Conservation (phyloP, 192 early-diverging fungal species). For the Obelidium mucronatum region DNA sequence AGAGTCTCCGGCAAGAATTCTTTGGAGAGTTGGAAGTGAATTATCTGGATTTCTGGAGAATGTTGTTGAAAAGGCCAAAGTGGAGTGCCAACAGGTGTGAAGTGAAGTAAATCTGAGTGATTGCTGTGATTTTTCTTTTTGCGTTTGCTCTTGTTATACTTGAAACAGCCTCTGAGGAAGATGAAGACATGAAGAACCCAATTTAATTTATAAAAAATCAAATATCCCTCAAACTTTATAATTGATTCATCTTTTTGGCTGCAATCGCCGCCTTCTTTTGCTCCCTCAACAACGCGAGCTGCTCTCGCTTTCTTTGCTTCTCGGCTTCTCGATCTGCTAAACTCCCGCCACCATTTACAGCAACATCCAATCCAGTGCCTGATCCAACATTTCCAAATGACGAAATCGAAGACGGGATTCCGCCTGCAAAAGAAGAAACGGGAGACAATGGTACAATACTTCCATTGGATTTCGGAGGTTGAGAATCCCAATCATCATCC, state of each 20-base stretch:
- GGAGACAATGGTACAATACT: neutral
- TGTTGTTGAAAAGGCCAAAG: too few species aligned
- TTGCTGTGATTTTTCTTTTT: too few species aligned
- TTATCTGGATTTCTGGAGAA: too few species aligned
- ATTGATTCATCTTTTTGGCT: constrained; percentile 13
- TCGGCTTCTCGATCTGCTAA: constrained; percentile 28
- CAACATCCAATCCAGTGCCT: neutral
- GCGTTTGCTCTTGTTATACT: too few species aligned
- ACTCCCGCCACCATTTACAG: neutral
- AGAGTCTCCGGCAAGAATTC: too few species aligned
- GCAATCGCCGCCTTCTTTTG: constrained; percentile 40
- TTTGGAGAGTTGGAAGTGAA: too few species aligned
- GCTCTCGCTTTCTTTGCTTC: constrained; percentile 30
- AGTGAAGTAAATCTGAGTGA: too few species aligned
- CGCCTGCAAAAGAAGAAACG: neutral
- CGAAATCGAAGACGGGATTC: neutral
- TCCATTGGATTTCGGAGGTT: neutral
- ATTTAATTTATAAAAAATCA: neutral
- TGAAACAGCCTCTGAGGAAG: too few species aligned
- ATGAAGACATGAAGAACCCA: too few species aligned
- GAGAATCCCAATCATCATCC: constrained; percentile 37
- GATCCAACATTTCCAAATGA: neutral
- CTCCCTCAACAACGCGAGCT: constrained; percentile 28
- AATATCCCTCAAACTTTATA: too few species aligned
- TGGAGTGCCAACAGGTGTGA: too few species aligned